These are phyloP conservation scores for Viridothelium virens DNA, from an alignment of 495 filamentous ascomycete genomes.

Conservation along the genomic window DNA sequence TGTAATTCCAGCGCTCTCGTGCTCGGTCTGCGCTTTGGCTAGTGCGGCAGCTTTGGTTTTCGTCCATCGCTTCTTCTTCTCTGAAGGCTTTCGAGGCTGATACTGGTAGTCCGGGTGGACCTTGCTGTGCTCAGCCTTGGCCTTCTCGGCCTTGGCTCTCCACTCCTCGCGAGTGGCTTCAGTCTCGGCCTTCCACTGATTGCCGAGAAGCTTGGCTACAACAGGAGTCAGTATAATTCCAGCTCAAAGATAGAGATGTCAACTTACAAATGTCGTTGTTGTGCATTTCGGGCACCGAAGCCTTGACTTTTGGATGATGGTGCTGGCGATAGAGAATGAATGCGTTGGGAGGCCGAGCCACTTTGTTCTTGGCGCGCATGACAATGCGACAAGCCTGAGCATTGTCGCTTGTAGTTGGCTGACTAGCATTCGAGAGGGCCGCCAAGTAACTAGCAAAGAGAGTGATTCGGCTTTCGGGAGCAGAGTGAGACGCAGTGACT, in stretches of 20 bases:
- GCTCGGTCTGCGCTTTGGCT: slow-evolving; percentile 10
- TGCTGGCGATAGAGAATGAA: slow-evolving; percentile 44
- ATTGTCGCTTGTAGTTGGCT: slow-evolving; percentile 11
- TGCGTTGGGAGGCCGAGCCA: slow-evolving; percentile 41
- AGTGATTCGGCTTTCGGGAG: slow-evolving; percentile 10
- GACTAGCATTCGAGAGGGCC: slow-evolving; percentile 5
- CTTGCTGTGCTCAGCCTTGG: slow-evolving; percentile 8
- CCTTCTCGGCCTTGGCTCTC: slow-evolving; percentile 6
- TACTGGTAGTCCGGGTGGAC: slow-evolving; percentile 44
- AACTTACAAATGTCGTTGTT: slow-evolving; percentile 46
- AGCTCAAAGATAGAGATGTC: no score
- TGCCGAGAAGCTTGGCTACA: not conserved
- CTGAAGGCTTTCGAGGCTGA: no score
- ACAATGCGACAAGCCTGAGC: slow-evolving; percentile 16
- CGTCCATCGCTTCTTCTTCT: slow-evolving; percentile 27
- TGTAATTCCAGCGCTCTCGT: slow-evolving; percentile 10
- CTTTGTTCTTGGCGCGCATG: slow-evolving; percentile 30
- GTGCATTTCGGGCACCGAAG: slow-evolving; percentile 35
- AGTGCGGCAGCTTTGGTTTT: slow-evolving; percentile 26
- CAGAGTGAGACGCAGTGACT: slow-evolving; percentile 11
- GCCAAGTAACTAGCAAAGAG: slow-evolving; percentile 11
- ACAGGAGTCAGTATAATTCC: not conserved
- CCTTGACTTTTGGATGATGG: slow-evolving; percentile 19
- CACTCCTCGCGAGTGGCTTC: not conserved
- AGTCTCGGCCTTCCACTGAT: slow-evolving; percentile 10